A percentile compares a stretch with the other conserved stretches of the same genome.
These are phyloP conservation scores for Aureobasidium sp. DNA, from an alignment of 2,329 filamentous ascomycete genomes.

Conservation along the genomic window DNA sequence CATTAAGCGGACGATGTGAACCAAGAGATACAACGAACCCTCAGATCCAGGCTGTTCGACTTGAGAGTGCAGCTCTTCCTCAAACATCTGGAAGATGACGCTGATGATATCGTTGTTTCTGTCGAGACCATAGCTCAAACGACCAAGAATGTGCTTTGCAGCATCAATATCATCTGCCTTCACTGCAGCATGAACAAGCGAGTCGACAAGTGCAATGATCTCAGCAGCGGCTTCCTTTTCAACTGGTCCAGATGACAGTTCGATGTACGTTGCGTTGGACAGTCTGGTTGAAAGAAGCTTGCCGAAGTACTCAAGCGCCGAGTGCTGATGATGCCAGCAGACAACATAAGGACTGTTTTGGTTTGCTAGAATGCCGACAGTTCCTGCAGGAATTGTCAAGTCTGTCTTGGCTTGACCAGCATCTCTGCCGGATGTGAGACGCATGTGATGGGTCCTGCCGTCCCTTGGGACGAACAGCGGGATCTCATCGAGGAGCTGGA, in stretches of 20 bases:
- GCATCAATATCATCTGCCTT: slow-evolving; percentile 27
- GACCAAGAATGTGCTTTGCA: slow-evolving; percentile 42
- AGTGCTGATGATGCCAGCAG: slow-evolving; percentile 69
- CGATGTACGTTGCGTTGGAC: slow-evolving; percentile 45
- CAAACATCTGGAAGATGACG: slow-evolving; percentile 78
- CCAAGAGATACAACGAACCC: slow-evolving; percentile 59
- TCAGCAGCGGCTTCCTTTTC: slow-evolving; percentile 61
- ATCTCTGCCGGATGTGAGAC: slow-evolving; percentile 1
- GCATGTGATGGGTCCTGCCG: not conserved
- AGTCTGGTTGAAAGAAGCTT: slow-evolving; percentile 65
- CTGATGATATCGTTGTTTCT: slow-evolving; percentile 66
- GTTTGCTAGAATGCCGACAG: slow-evolving; percentile 64
- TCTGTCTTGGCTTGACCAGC: slow-evolving; percentile 27
- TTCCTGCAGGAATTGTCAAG: slow-evolving; percentile 60
- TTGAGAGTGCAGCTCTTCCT: slow-evolving; percentile 52
- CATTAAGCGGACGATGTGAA: slow-evolving; percentile 75
- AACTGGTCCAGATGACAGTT: slow-evolving; percentile 43
- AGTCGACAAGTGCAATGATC: slow-evolving; percentile 65
- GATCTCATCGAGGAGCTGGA: slow-evolving; percentile 59
- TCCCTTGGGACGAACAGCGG: slow-evolving; percentile 52
- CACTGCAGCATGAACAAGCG: slow-evolving; percentile 49
- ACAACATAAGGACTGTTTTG: slow-evolving; percentile 70
- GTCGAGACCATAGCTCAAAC: slow-evolving; percentile 44
- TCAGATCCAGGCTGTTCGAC: slow-evolving; percentile 50
- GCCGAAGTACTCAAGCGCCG: slow-evolving; percentile 70